These are phyloP conservation scores for Clitopilus hobsonii DNA, from an alignment of 768 basidiomycete species.

Conservation along the genomic window DNA sequence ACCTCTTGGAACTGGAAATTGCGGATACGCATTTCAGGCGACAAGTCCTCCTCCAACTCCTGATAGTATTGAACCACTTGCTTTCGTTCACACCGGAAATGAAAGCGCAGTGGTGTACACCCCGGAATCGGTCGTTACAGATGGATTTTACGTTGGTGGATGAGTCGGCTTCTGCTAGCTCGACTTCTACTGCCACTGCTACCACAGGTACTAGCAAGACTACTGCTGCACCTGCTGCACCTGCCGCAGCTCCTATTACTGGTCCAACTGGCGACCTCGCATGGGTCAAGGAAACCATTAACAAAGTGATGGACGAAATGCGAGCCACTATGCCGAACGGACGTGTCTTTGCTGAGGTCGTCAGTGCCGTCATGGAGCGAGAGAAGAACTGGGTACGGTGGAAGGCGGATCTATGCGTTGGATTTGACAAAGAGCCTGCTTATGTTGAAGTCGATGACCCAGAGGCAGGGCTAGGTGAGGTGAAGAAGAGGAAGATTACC, in stretches of 20 bases:
- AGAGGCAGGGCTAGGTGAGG: constrained; percentile 50
- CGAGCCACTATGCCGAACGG: constrained; percentile 78
- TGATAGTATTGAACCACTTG: constrained; percentile 74
- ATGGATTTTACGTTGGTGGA: constrained; percentile 73
- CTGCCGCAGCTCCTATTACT: no score
- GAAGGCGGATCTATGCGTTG: constrained; percentile 79
- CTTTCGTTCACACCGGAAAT: constrained; percentile 66
- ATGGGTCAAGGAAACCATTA: constrained; percentile 73
- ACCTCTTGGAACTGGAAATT: constrained; percentile 84
- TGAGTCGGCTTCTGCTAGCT: no score
- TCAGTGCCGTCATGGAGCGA: constrained; percentile 64
- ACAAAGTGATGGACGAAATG: constrained; percentile 54
- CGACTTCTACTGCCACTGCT: no score
- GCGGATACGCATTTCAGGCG: constrained; percentile 92
- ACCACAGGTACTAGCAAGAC: no score
- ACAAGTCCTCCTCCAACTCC: constrained; percentile 82
- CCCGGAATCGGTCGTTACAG: constrained; percentile 74
- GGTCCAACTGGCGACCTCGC: constrained; percentile 65
- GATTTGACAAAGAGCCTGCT: constrained; percentile 76
- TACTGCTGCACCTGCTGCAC: no score
- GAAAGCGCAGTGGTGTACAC: constrained; percentile 55
- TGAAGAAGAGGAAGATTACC: constrained; percentile 45
- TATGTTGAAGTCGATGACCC: constrained; percentile 33
- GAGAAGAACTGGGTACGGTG: constrained; percentile 90
- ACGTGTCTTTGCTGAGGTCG: constrained; percentile 70